Evolutionary conservation across 1,139 yeast species (phyloP).

Genomic region (Suhomyces wounanorum): DNA sequence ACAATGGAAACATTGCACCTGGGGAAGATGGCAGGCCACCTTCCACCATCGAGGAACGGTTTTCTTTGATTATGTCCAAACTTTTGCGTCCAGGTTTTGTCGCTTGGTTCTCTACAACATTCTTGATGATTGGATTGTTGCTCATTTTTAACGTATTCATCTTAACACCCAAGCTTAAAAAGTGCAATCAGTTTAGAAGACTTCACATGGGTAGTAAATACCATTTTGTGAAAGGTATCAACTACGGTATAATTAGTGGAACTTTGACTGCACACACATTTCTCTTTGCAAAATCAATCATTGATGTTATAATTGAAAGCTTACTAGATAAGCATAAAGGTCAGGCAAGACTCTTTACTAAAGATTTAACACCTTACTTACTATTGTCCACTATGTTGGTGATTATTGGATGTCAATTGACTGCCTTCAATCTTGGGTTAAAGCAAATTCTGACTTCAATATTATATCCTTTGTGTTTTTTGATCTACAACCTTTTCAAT

Average conservation of each 20-base stretch:
- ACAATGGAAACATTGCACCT: constrained; percentile 49
- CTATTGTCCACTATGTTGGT: constrained; percentile 61
- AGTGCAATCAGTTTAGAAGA: not conserved
- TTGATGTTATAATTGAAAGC: constrained; percentile 61
- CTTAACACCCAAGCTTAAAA: constrained; percentile 9
- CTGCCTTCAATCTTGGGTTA: constrained; percentile 73
- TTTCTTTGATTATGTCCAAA: constrained; percentile 29
- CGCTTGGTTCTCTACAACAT: constrained; percentile 42
- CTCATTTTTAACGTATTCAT: constrained; percentile 25
- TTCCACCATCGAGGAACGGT: constrained; percentile 26
- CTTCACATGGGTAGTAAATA: constrained; percentile 4
- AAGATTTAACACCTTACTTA: constrained; percentile 41
- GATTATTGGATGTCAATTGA: constrained; percentile 74
- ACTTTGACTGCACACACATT: constrained; percentile 83
- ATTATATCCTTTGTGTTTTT: constrained; percentile 81
- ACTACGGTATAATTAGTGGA: constrained; percentile 74
- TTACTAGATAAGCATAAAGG: constrained; percentile 32
- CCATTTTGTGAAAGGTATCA: constrained; percentile 49
- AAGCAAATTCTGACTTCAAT: constrained; percentile 74
- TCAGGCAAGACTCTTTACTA: constrained; percentile 19
- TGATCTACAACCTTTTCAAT: constrained; percentile 75
- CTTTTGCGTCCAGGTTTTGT: constrained; percentile 33
- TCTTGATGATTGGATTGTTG: constrained; percentile 30
- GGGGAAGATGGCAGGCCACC: constrained; percentile 26
- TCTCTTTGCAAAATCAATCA: constrained; percentile 78